Evolutionary conservation across 768 basidiomycete genomes (phyloP).

Genomic region (Pulveroboletus ravenelii): DNA sequence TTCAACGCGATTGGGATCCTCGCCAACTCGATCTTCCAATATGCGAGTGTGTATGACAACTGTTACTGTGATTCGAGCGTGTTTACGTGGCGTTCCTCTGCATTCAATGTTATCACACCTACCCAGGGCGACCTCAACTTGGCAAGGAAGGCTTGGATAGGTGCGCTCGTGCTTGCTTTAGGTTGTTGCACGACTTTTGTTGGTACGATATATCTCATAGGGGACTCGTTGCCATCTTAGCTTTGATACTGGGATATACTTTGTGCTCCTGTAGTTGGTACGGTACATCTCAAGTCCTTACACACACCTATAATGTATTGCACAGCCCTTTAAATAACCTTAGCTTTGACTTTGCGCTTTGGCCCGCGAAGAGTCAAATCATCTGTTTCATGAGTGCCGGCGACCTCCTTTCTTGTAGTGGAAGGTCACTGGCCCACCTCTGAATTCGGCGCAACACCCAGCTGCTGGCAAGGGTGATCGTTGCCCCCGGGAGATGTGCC

Average conservation of each 20-base stretch:
- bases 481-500: too few species aligned
- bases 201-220: constrained; percentile 25
- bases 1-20: constrained; percentile 26
- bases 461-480: too few species aligned
- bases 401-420: too few species aligned
- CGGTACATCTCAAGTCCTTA: too few species aligned
- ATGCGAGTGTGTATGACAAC: constrained; percentile 19
- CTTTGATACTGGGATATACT: neutral
- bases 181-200: constrained; percentile 24
- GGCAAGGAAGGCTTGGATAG: constrained; percentile 35
- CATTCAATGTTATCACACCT: constrained; percentile 29
- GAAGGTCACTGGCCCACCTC: too few species aligned
- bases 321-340: too few species aligned
- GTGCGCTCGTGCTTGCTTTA: constrained; percentile 31
- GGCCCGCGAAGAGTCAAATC: too few species aligned
- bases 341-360: too few species aligned
- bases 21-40: constrained; percentile 29
- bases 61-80: constrained; percentile 32
- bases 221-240: constrained; percentile 18
- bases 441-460: too few species aligned
- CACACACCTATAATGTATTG: too few species aligned
- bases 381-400: too few species aligned
- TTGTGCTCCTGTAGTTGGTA: too few species aligned
- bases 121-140: constrained; percentile 15
- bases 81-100: constrained; percentile 11